Conservation (phyloP, 345 rosid genomes). For the Pistacia integerrima region DNA sequence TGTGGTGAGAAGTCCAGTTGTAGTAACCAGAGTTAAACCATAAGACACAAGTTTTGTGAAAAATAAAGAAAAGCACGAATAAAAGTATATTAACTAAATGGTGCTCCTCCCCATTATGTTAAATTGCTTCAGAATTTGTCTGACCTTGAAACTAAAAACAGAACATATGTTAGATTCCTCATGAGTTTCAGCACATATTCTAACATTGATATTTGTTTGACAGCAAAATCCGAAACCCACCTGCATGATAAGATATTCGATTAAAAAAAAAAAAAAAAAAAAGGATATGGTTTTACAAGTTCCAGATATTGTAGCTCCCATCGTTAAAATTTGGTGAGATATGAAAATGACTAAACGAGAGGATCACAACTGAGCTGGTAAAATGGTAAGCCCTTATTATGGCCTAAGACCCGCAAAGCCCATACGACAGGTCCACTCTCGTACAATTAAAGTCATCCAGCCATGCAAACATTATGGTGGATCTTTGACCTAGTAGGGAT, state of each 20-base stretch:
- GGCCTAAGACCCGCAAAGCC: not conserved
- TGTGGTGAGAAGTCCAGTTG: conserved; percentile 37
- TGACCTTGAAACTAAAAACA: too few species aligned
- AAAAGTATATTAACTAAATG: not conserved
- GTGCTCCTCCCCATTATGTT: too few species aligned
- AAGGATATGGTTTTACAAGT: not conserved
- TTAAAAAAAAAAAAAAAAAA: too few species aligned
- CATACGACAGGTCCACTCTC: not conserved
- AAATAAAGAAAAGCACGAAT: not conserved
- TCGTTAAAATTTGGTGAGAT: not conserved
- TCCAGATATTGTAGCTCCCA: not conserved
- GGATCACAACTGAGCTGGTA: not conserved
- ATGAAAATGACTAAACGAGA: not conserved
- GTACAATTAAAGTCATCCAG: not conserved
- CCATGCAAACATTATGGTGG: not conserved
- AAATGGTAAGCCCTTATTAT: not conserved
- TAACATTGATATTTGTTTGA: too few species aligned
- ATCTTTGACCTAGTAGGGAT: not conserved
- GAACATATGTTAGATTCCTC: too few species aligned
- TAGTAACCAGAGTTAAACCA: conserved; percentile 16
- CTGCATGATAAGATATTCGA: not conserved
- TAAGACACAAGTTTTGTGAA: conserved; percentile 29
- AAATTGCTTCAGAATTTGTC: too few species aligned
- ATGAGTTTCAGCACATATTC: too few species aligned
- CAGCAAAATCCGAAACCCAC: not conserved